Evolutionary conservation across 75 land plant genomes (phyloP).

Genomic region (Cunninghamia lanceolata): DNA sequence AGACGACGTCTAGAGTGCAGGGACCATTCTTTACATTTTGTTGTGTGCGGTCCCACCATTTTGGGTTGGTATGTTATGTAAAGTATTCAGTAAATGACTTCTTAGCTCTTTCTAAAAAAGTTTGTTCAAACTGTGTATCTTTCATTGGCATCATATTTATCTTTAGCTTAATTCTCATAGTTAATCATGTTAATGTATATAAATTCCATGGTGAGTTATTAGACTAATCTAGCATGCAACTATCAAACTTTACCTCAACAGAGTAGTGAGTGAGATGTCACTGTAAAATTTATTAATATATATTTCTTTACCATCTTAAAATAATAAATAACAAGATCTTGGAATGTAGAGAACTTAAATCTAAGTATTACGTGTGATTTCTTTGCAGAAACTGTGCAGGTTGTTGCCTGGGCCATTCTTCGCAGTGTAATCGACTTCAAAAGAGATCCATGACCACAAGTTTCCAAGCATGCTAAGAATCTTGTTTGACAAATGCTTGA

Average conservation of each 20-base stretch:
- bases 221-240: not conserved
- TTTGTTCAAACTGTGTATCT: not conserved
- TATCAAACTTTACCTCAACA: not conserved
- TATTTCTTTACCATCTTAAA: not conserved
- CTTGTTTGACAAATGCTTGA: constrained; percentile 82
- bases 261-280: not conserved
- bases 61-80: constrained; percentile 57
- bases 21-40: constrained; percentile 67
- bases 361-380: constrained; percentile 2
- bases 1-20: constrained; percentile 76
- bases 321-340: not conserved
- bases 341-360: not conserved
- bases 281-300: not conserved
- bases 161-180: not conserved
- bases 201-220: not conserved
- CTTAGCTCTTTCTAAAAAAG: not conserved
- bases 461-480: constrained; percentile 73
- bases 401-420: constrained; percentile 82
- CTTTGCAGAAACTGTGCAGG: constrained; percentile 81
- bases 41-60: constrained; percentile 80
- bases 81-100: not conserved
- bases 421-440: constrained; percentile 75
- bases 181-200: not conserved
- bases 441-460: constrained; percentile 90
- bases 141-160: not conserved